Conservation (phyloP, 768 basidiomycete species). For the Galerina marginata region DNA sequence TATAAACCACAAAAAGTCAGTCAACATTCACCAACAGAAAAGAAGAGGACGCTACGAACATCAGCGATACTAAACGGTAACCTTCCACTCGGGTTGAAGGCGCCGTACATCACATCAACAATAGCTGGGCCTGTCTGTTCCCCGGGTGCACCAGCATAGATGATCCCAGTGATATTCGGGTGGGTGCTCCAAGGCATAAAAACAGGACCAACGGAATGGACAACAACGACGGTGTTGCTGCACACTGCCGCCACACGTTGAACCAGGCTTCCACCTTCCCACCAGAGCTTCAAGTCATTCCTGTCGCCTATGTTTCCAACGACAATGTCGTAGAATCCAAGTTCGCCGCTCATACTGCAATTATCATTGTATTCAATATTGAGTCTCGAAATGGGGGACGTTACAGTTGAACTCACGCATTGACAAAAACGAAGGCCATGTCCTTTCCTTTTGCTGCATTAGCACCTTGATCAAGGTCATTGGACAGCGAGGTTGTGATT, state of each 20-base stretch:
- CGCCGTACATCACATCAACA: slow-evolving; percentile 78
- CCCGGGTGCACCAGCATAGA: slow-evolving; percentile 62
- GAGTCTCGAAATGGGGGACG: slow-evolving; percentile 30
- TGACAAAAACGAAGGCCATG: slow-evolving; percentile 64
- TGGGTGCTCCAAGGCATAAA: slow-evolving; percentile 77
- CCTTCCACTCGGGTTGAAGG: slow-evolving; percentile 75
- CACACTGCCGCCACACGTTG: slow-evolving; percentile 67
- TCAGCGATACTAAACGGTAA: slow-evolving; percentile 81
- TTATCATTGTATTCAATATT: slow-evolving; percentile 32
- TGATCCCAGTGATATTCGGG: slow-evolving; percentile 72
- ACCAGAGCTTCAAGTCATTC: slow-evolving; percentile 65
- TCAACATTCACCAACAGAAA: neutral
- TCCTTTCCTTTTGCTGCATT: slow-evolving; percentile 54
- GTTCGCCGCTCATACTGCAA: slow-evolving; percentile 53
- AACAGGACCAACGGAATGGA: slow-evolving; percentile 80
- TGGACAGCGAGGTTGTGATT: slow-evolving; percentile 49
- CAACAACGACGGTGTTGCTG: slow-evolving; percentile 80
- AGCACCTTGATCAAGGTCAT: slow-evolving; percentile 43
- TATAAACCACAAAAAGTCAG: slow-evolving; percentile 19
- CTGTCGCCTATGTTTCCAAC: slow-evolving; percentile 67
- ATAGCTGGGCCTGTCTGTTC: slow-evolving; percentile 82
- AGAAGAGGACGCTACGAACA: slow-evolving; percentile 28
- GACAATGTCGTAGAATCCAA: slow-evolving; percentile 62
- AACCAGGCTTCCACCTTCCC: slow-evolving; percentile 55
- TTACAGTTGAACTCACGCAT: slow-evolving; percentile 46